Evolutionary conservation across 768 basidiomycete species (phyloP).

Genomic region (Suillus americanus): DNA sequence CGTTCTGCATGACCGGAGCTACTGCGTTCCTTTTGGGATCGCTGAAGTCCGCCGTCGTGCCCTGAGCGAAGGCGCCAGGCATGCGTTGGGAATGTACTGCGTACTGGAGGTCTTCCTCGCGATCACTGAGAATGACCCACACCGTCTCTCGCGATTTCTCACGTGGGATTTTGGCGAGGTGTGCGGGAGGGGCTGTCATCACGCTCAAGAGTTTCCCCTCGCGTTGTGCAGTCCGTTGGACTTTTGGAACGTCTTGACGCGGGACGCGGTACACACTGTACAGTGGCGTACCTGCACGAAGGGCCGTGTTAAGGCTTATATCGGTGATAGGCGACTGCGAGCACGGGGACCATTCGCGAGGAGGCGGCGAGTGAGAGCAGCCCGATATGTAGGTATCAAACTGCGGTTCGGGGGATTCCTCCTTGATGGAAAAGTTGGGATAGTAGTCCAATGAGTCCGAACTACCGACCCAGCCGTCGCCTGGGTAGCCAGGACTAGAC

Average conservation of each 20-base stretch:
- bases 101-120: conserved; percentile 32
- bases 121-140: conserved; percentile 33
- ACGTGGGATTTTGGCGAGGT: conserved; percentile 20
- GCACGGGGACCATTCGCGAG: conserved; percentile 26
- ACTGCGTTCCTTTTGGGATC: conserved; percentile 13
- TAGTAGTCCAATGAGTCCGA: conserved; percentile 1
- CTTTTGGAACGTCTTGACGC: conserved; percentile 23
- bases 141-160: conserved; percentile 21
- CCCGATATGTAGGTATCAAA: conserved; percentile 14
- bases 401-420: conserved; percentile 11
- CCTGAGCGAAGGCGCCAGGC: conserved; percentile 25
- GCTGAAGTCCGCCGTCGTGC: conserved; percentile 5
- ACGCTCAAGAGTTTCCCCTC: conserved; percentile 33
- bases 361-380: conserved; percentile 21
- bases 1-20: background rate
- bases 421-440: conserved; percentile 2
- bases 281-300: conserved; percentile 31
- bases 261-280: conserved; percentile 35
- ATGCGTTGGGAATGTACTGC: conserved; percentile 34
- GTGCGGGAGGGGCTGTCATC: conserved; percentile 25
- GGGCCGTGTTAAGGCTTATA: conserved; percentile 22
- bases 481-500: conserved; percentile 9
- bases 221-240: conserved; percentile 26
- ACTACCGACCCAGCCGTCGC: conserved; percentile 8
- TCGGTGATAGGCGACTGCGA: conserved; percentile 27